phyloP scores from a whole-genome alignment of 768 basidiomycete species.

The Mycena alexandri region DNA sequence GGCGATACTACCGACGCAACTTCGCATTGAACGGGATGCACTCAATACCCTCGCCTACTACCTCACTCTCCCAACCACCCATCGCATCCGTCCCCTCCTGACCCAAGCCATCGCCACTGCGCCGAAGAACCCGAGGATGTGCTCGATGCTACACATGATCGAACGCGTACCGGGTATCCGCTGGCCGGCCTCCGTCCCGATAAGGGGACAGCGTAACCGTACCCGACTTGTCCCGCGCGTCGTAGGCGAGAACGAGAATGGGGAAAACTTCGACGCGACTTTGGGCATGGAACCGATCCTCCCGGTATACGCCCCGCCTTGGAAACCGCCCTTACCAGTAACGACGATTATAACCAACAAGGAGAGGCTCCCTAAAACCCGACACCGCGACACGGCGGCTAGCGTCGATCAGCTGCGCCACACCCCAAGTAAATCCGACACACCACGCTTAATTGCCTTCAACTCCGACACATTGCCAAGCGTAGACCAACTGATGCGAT shows the following conservation, averaged over 20 bases:
- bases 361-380: too few species aligned
- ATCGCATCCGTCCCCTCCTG: not conserved
- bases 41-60: not conserved
- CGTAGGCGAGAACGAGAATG: too few species aligned
- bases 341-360: too few species aligned
- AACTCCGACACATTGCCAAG: conserved; percentile 3
- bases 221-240: too few species aligned
- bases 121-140: not conserved
- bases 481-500: not conserved
- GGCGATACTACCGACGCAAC: not conserved
- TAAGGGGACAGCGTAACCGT: too few species aligned
- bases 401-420: not conserved
- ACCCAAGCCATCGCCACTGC: not conserved
- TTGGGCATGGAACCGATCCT: too few species aligned
- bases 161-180: not conserved
- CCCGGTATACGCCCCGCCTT: too few species aligned
- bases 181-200: too few species aligned
- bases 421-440: not conserved
- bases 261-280: too few species aligned
- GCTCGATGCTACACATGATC: not conserved
- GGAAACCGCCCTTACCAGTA: too few species aligned
- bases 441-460: not conserved
- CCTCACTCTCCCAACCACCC: not conserved
- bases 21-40: not conserved
- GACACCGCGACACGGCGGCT: conserved; percentile 3